Percentiles rank a stretch among this genome's conserved stretches.
phyloP scores from a whole-genome alignment of 768 basidiomycete genomes.

The Pleurotus platypus region DNA sequence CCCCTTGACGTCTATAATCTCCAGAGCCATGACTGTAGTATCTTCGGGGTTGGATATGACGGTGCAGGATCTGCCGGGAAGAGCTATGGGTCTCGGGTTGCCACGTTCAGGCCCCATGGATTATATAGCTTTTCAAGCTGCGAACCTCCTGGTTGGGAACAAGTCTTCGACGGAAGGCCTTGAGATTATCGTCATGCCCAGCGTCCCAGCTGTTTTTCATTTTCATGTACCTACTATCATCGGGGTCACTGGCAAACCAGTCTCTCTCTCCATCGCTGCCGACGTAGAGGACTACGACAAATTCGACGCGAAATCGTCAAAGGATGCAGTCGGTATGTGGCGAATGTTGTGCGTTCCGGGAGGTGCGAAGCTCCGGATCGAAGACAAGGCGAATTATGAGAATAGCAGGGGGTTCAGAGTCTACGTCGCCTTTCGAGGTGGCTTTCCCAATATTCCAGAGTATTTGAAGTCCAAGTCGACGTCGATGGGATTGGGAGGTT shows the following conservation, averaged over 20 bases:
- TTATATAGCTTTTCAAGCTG: conserved; percentile 46
- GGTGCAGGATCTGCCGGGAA: conserved; percentile 56
- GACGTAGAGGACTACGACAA: no score
- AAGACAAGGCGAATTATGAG: conserved; percentile 17
- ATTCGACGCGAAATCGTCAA: conserved; percentile 21
- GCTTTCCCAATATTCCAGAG: conserved; percentile 50
- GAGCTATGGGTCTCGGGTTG: conserved; percentile 50
- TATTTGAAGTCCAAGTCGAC: conserved; percentile 68
- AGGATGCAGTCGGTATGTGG: conserved; percentile 50
- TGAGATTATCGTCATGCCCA: conserved; percentile 47
- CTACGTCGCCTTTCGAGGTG: conserved; percentile 57
- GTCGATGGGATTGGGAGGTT: conserved; percentile 58
- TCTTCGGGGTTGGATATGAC: conserved; percentile 53
- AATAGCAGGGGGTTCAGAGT: conserved; percentile 42
- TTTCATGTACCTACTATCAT: conserved; percentile 49
- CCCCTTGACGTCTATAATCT: not conserved
- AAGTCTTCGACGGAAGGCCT: conserved; percentile 43
- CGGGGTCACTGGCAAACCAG: conserved; percentile 51
- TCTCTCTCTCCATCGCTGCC: conserved; percentile 7
- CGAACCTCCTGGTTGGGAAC: conserved; percentile 61
- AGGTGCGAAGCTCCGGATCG: conserved; percentile 39
- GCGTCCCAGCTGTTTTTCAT: conserved; percentile 38
- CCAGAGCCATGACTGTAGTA: conserved; percentile 49
- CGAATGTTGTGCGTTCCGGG: conserved; percentile 40
- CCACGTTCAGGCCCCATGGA: conserved; percentile 69